Evolutionary conservation across 2,329 filamentous ascomycete genomes (phyloP), one percentile per base, ranked within the genome.

Genomic region (Fusarium torulosum): DNA sequence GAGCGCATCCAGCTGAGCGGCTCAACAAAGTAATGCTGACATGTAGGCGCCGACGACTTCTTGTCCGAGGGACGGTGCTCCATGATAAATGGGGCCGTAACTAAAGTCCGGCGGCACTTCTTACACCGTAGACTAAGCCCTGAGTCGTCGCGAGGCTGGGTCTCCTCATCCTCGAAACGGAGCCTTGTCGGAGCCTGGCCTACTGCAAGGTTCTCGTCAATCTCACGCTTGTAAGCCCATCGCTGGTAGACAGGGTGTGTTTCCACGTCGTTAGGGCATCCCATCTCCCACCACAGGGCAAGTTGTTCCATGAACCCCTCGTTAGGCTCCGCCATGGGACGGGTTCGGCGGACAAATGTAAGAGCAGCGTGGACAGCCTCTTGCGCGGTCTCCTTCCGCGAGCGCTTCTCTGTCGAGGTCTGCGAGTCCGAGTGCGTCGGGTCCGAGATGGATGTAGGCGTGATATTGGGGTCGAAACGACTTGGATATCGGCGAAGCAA

Each of bases 1-100:
- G 89, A 83, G 8, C 92, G 89, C 96, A 99, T 99, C 96, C 96
- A 99, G 15, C 92, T 92, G 33, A 99, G 83, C 1, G 96, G 93
- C 74, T 98, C 94, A 67, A 98, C 80, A 79, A 97, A 98, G 77
- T 94, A 88, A 78, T 98, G 95, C 20, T 91, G 90, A 74, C 96
- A 99, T 31, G 74, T 70, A 55, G 67, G 60, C 31, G 65, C 43
- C 21, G 65, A 52, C 17, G 64, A 37, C 19, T 61, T 63, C 37
- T 62, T 67, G 19, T 63, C 69, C 31, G 62, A 59, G n/a, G 69
- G 80, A 71, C 70, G 81, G 78, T 96, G 93, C 2, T 86, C 80
- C 44, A 90, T 79, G 53, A 96, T 83, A 76, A 93, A 96, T 31
- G 80, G 78, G 0, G 81, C 76, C 1, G 83, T 86, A 10, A 83